A percentile compares a stretch with the other conserved stretches of the same genome.
These are phyloP conservation scores for Logfia minima DNA, from an alignment of 129 eudicot genomes.

Conservation along the genomic window DNA sequence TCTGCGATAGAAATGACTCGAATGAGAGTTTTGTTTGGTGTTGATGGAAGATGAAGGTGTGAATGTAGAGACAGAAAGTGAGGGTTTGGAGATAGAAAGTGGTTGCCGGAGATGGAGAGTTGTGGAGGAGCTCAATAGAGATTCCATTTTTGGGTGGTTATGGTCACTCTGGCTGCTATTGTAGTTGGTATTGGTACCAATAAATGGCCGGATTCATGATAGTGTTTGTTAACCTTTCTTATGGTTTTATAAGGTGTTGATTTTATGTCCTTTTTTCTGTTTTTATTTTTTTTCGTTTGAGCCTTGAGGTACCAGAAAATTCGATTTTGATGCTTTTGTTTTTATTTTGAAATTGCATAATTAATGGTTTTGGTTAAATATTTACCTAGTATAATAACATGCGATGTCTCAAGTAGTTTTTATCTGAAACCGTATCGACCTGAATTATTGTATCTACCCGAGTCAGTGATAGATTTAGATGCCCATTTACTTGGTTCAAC, in stretches of 20 bases:
- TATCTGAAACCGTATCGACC: too few relatives aligned
- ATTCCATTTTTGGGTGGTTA: constrained; percentile 41
- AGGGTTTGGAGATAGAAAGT: constrained; percentile 25
- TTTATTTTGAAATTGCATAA: too few relatives aligned
- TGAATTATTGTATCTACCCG: too few relatives aligned
- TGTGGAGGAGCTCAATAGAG: constrained; percentile 74
- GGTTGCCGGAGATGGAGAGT: constrained; percentile 43
- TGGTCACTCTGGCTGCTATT: background rate
- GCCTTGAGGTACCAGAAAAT: too few relatives aligned
- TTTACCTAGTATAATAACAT: too few relatives aligned
- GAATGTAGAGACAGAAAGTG: constrained; percentile 34
- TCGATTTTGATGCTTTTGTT: too few relatives aligned
- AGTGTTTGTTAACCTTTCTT: constrained; percentile 26
- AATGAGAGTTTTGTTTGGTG: background rate
- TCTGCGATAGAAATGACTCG: background rate
- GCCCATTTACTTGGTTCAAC: too few relatives aligned
- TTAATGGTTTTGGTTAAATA: too few relatives aligned
- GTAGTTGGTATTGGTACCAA: background rate
- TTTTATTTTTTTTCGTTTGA: background rate
- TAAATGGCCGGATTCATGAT: constrained; percentile 13
- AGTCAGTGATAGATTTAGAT: too few relatives aligned
- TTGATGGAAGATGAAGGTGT: constrained; percentile 12
- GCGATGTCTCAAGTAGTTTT: too few relatives aligned
- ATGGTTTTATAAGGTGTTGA: constrained; percentile 24
- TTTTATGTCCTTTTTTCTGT: constrained; percentile 1